phyloP scores from a whole-genome alignment of 148 eudicot species.

The Mesembryanthemum crystallinum region DNA sequence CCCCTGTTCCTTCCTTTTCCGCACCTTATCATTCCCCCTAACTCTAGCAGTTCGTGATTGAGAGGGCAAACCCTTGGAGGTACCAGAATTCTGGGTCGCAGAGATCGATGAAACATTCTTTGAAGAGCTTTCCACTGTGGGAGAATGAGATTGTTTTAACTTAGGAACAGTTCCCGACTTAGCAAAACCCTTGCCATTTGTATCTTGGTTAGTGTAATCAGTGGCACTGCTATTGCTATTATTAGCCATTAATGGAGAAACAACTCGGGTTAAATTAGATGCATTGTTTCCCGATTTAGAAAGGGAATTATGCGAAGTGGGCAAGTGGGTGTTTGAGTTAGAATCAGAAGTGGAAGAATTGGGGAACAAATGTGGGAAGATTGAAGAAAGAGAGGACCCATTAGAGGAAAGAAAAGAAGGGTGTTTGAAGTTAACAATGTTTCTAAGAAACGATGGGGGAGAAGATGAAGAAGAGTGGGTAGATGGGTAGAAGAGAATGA shows the following conservation, averaged over 20 bases:
- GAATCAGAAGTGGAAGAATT: slow-evolving; percentile 13
- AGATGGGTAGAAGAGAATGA: slow-evolving; percentile 35
- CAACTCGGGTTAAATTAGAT: neutral
- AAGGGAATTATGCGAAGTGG: neutral
- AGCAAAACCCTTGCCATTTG: neutral
- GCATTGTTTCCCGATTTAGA: neutral
- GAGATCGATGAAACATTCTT: neutral
- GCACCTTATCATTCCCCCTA: neutral
- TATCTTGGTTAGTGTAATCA: neutral
- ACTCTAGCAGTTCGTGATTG: neutral
- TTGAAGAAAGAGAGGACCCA: slow-evolving; percentile 23
- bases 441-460: slow-evolving; percentile 27
- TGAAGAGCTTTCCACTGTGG: neutral
- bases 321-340: neutral
- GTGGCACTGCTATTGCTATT: neutral
- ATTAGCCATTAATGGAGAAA: neutral
- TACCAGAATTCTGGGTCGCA: neutral
- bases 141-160: neutral
- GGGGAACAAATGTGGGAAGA: slow-evolving; percentile 36
- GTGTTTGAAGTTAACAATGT: slow-evolving; percentile 15
- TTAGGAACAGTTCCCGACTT: neutral
- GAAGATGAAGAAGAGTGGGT: slow-evolving; percentile 7
- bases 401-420: slow-evolving; percentile 19
- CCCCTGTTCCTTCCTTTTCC: slow-evolving; percentile 3
- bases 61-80: neutral